Percentiles rank a stretch among this genome's conserved stretches.
These are phyloP conservation scores for Bocquillonia castaneifolia DNA, from an alignment of 441 rosid species.

Conservation along the genomic window DNA sequence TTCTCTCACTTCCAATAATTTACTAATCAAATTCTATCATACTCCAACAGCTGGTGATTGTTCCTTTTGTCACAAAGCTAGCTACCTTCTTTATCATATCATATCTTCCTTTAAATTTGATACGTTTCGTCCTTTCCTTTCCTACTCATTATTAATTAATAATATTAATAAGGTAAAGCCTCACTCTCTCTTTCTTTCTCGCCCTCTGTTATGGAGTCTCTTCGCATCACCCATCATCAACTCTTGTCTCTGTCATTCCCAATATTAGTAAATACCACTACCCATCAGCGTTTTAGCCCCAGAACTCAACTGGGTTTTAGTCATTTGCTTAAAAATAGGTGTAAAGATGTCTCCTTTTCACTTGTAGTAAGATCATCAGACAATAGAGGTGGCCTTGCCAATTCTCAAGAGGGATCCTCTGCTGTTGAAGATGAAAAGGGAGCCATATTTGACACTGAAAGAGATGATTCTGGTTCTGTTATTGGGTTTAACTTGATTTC, in stretches of 20 bases:
- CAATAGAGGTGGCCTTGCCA: conserved; percentile 14
- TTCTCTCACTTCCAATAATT: no score
- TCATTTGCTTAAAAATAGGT: conserved; percentile 22
- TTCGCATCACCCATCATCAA: conserved; percentile 24
- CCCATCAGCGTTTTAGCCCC: conserved; percentile 14
- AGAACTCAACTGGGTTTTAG: conserved; percentile 29
- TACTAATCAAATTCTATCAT: no score
- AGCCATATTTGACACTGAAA: conserved; percentile 39
- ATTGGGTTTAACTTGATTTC: conserved; percentile 56
- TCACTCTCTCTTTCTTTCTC: not conserved
- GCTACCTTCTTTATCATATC: no score
- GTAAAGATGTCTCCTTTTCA: conserved; percentile 26
- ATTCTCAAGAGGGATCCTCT: conserved; percentile 14
- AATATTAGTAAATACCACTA: not conserved
- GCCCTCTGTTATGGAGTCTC: conserved; percentile 37
- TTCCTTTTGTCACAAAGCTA: no score
- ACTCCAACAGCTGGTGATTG: no score
- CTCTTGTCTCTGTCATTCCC: conserved; percentile 22
- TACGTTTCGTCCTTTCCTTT: no score
- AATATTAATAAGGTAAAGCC: no score
- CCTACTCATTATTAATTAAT: no score
- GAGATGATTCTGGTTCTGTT: conserved; percentile 57
- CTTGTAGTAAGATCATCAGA: conserved; percentile 32
- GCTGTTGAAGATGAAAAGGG: conserved; percentile 25
- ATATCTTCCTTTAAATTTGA: no score